Evolutionary conservation across 371 early-diverging fungal species (phyloP).

Genomic region (Gilbertella persicaria): DNA sequence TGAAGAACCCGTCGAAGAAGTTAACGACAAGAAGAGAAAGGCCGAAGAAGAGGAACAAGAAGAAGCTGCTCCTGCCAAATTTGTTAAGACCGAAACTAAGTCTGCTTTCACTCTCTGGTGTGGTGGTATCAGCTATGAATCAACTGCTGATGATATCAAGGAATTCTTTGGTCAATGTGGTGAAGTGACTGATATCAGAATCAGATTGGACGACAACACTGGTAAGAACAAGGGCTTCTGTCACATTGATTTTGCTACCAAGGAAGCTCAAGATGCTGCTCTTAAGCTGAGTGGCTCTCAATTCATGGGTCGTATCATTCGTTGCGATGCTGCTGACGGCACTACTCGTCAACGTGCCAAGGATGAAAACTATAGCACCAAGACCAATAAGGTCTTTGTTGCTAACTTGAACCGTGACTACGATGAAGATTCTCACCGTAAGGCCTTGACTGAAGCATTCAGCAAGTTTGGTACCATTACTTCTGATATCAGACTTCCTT

Average conservation of each 20-base stretch:
- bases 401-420: slow-evolving; percentile 92
- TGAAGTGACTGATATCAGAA: slow-evolving; percentile 42
- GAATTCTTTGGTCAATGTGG: slow-evolving; percentile 63
- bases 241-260: slow-evolving; percentile 66
- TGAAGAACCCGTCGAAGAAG: slow-evolving; percentile 4
- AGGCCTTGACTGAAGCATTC: slow-evolving; percentile 78
- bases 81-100: slow-evolving; percentile 52
- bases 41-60: slow-evolving; percentile 21
- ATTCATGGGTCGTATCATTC: slow-evolving; percentile 65
- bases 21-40: slow-evolving; percentile 23
- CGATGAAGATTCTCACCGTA: slow-evolving; percentile 88
- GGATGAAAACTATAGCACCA: slow-evolving; percentile 38
- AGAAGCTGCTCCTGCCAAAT: slow-evolving; percentile 32
- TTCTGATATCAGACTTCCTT: slow-evolving; percentile 64
- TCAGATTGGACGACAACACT: slow-evolving; percentile 52
- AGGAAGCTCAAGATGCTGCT: slow-evolving; percentile 64
- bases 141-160: slow-evolving; percentile 62
- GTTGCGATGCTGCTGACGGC: slow-evolving; percentile 49
- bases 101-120: slow-evolving; percentile 58
- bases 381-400: slow-evolving; percentile 78
- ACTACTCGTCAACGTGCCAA: slow-evolving; percentile 20
- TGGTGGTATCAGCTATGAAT: slow-evolving; percentile 70
- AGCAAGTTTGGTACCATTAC: slow-evolving; percentile 84
- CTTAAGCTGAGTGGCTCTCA: slow-evolving; percentile 61
- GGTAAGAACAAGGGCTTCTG: slow-evolving; percentile 73